Evolutionary conservation across 495 filamentous ascomycete genomes (phyloP).

Genomic region (Aspergillus sclerotioniger): DNA sequence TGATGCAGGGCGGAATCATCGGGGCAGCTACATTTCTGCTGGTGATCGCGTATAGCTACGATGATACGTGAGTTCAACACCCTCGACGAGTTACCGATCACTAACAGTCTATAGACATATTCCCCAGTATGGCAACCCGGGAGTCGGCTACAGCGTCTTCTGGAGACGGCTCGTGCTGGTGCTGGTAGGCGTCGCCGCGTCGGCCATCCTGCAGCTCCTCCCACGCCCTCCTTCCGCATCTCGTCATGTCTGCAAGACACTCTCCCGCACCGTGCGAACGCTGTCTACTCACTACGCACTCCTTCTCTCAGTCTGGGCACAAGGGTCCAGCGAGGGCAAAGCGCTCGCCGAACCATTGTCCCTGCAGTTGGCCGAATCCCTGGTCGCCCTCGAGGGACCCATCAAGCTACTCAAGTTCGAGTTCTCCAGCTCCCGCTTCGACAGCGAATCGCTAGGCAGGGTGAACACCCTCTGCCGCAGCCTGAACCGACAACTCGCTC

Average conservation of each 20-base stretch:
- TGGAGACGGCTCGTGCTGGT: conserved; percentile 45
- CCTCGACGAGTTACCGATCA: not conserved
- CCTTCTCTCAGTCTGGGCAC: conserved; percentile 41
- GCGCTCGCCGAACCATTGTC: conserved; percentile 34
- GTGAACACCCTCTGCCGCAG: conserved; percentile 38
- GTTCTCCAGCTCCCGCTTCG: conserved; percentile 43
- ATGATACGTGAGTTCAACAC: conserved; percentile 29
- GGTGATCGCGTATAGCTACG: conserved; percentile 38
- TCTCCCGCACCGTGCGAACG: conserved; percentile 37
- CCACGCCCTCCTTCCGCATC: conserved; percentile 44
- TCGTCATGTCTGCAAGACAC: conserved; percentile 39
- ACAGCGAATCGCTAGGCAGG: conserved; percentile 31
- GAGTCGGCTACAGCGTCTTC: conserved; percentile 44
- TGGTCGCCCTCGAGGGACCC: conserved; percentile 31
- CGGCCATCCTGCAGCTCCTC: conserved; percentile 41
- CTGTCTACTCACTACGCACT: conserved; percentile 47
- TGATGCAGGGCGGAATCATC: conserved; percentile 39
- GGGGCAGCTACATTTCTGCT: conserved; percentile 41
- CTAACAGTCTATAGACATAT: conserved; percentile 26
- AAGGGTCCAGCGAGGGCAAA: conserved; percentile 19
- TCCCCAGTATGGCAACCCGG: conserved; percentile 40
- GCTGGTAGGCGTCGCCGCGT: conserved; percentile 37
- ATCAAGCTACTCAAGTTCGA: conserved; percentile 36
- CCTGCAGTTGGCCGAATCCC: conserved; percentile 31
- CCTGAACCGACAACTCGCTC: conserved; percentile 35